Percentiles rank a stretch among this genome's conserved stretches.
phyloP scores from a whole-genome alignment of 257 asterid genomes.

The Jacaranda copaia region DNA sequence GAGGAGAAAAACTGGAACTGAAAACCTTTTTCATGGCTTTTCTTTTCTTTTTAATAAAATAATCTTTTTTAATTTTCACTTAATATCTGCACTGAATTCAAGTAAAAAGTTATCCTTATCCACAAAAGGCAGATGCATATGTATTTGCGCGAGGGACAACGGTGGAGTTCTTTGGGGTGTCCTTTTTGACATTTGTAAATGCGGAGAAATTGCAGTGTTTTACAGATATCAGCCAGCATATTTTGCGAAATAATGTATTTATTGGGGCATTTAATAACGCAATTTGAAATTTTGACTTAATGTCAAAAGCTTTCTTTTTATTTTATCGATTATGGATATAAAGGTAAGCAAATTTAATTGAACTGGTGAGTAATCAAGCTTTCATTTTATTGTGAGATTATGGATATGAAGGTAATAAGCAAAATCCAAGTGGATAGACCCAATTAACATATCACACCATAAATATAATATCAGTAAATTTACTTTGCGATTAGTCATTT shows the following conservation, averaged over 20 bases:
- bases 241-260: background rate
- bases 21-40: background rate
- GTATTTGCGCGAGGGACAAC: background rate
- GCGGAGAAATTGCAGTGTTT: conserved; percentile 20
- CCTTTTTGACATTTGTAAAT: conserved; percentile 13
- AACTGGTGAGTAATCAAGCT: background rate
- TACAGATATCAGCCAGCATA: background rate
- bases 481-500: too few relatives aligned
- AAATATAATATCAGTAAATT: too few relatives aligned
- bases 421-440: background rate
- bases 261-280: conserved; percentile 2
- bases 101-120: conserved; percentile 55
- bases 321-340: conserved; percentile 1
- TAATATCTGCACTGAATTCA: conserved; percentile 52
- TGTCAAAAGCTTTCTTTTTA: background rate
- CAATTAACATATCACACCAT: too few relatives aligned
- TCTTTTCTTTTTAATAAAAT: background rate
- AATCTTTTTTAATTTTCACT: background rate
- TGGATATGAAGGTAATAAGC: background rate
- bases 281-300: background rate
- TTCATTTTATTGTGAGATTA: background rate
- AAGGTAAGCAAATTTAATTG: background rate
- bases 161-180: conserved; percentile 7
- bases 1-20: conserved; percentile 10
- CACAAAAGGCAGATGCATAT: conserved; percentile 27